phyloP scores from a whole-genome alignment of 1,284 basidiomycete species.

The Pyrrhoderma noxium region DNA sequence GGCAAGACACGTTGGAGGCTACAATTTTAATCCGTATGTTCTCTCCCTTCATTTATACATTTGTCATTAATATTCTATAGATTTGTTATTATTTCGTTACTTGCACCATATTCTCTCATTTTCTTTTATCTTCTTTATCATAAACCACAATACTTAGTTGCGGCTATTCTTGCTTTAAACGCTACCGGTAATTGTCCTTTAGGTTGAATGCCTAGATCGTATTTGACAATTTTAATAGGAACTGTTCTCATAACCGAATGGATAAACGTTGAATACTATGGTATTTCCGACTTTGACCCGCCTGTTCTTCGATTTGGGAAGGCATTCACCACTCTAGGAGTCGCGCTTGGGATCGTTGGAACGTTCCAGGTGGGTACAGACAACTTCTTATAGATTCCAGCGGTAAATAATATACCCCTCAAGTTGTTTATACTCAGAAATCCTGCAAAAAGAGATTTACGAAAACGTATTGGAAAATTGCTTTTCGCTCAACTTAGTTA shows the following conservation, averaged over 20 bases:
- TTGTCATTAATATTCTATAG: not conserved
- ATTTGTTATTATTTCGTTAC: constrained; percentile 22
- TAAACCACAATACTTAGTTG: constrained; percentile 23
- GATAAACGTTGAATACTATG: constrained; percentile 23
- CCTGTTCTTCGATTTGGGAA: constrained; percentile 25
- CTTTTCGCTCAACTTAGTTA: constrained; percentile 25
- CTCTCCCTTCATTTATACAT: not conserved
- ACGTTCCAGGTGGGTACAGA: constrained; percentile 23
- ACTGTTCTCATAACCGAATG: constrained; percentile 25
- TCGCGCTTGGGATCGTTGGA: constrained; percentile 27
- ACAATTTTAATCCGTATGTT: constrained; percentile 28
- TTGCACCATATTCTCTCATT: constrained; percentile 24
- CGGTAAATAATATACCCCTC: not conserved
- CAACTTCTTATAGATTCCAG: not conserved
- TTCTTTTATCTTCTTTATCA: constrained; percentile 27
- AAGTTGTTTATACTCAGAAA: constrained; percentile 28
- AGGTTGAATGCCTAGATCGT: not conserved
- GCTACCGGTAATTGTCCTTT: constrained; percentile 19
- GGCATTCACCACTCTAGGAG: constrained; percentile 24
- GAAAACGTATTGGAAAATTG: constrained; percentile 25
- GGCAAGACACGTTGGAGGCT: constrained; percentile 30
- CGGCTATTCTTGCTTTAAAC: constrained; percentile 25
- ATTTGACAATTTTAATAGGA: not conserved
- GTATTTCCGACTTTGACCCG: constrained; percentile 23
- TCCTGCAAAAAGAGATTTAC: constrained; percentile 28